These are phyloP conservation scores for Amylocystis lapponica DNA, from an alignment of 768 basidiomycete genomes.

Conservation along the genomic window DNA sequence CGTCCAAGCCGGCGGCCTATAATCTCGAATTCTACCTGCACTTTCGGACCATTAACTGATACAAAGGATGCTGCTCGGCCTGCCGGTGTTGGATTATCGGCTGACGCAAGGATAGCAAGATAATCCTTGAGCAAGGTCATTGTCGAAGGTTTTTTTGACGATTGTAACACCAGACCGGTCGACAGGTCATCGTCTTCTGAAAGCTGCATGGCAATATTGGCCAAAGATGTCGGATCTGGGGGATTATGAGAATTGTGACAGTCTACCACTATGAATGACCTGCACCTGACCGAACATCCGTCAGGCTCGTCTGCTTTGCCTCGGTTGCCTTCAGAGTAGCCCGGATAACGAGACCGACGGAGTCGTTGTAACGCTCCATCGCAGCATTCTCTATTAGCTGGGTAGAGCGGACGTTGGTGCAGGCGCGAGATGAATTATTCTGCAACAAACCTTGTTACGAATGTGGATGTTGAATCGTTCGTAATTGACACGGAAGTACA, in stretches of 20 bases:
- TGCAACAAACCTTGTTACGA: conserved; percentile 65
- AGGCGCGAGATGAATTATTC: not conserved
- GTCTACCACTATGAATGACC: not conserved
- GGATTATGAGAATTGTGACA: not conserved
- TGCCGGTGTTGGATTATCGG: conserved; percentile 75
- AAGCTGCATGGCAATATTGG: conserved; percentile 58
- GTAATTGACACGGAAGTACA: conserved; percentile 85
- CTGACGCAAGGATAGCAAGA: conserved; percentile 70
- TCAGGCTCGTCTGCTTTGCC: conserved; percentile 49
- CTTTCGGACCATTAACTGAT: conserved; percentile 62
- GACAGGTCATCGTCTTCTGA: conserved; percentile 56
- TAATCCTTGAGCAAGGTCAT: conserved; percentile 70
- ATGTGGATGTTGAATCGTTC: conserved; percentile 84
- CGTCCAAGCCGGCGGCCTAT: conserved; percentile 62
- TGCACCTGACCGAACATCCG: conserved; percentile 62
- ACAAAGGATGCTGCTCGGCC: conserved; percentile 70
- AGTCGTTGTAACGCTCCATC: conserved; percentile 72
- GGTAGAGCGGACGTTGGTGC: conserved; percentile 7
- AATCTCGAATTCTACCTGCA: conserved; percentile 76
- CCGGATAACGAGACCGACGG: conserved; percentile 65
- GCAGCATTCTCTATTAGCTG: conserved; percentile 78
- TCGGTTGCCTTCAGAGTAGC: conserved; percentile 70
- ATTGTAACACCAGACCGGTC: conserved; percentile 52
- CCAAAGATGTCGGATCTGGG: conserved; percentile 60
- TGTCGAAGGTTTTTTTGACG: conserved; percentile 48